Evolutionary conservation across 129 eudicot species (phyloP).

Genomic region (Kitagawia praeruptora): DNA sequence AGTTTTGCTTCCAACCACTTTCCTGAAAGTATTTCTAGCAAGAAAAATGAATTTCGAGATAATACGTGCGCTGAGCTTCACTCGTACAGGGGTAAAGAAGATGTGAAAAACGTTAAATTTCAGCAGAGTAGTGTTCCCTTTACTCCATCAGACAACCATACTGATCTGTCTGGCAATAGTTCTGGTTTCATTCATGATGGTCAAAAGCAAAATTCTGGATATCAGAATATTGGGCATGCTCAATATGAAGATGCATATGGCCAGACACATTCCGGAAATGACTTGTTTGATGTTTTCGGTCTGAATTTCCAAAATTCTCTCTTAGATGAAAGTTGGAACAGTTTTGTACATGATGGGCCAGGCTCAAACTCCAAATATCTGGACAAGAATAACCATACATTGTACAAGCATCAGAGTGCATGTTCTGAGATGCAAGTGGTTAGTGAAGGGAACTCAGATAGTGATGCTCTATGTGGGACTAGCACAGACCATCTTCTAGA

Average conservation of each 20-base stretch:
- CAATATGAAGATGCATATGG: constrained; percentile 30
- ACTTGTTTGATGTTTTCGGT: constrained; percentile 84
- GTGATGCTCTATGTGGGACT: constrained; percentile 41
- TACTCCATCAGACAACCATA: constrained; percentile 5
- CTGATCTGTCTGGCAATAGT: constrained; percentile 10
- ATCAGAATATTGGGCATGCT: constrained; percentile 14
- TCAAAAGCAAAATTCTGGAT: constrained; percentile 16
- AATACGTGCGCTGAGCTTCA: constrained; percentile 11
- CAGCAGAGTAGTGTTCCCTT: constrained; percentile 27
- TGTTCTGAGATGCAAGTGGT: neutral
- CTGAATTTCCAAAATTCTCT: constrained; percentile 46
- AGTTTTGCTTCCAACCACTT: constrained; percentile 14
- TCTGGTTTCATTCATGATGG: constrained; percentile 11
- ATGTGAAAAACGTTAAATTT: constrained; percentile 26
- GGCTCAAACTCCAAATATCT: constrained; percentile 12
- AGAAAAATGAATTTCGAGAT: constrained; percentile 22
- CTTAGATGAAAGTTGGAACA: constrained; percentile 27
- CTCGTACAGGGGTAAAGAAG: constrained; percentile 14
- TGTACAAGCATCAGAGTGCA: neutral
- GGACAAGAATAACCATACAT: constrained; percentile 13
- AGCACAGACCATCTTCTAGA: constrained; percentile 69
- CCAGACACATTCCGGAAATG: constrained; percentile 49
- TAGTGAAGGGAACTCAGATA: constrained; percentile 42
- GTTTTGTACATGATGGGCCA: constrained; percentile 13
- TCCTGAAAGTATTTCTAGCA: constrained; percentile 1